Percentiles rank a stretch among this genome's conserved stretches.
These are phyloP conservation scores for Exophiala sp. DNA, from an alignment of 2,329 filamentous ascomycete species.

Conservation along the genomic window DNA sequence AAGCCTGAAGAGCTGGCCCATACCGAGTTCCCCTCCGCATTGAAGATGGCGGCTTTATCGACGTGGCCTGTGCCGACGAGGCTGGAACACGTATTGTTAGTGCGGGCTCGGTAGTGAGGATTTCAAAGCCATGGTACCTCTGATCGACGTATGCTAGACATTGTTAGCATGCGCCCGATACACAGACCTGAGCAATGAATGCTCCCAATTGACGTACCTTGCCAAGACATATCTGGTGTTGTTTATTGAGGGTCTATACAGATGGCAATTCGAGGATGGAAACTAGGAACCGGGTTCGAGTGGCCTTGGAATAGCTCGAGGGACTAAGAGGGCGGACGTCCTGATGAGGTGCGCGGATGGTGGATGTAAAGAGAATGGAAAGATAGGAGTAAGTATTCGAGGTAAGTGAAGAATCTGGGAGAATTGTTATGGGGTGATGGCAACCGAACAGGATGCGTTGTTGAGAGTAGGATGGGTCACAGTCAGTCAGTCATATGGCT, in stretches of 20 bases:
- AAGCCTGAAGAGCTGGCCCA: constrained; percentile 73
- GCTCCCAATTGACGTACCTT: constrained; percentile 20
- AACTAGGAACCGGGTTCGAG: not conserved
- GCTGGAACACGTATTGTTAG: constrained; percentile 46
- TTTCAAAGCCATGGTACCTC: constrained; percentile 15
- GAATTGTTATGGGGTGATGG: constrained; percentile 1
- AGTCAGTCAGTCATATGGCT: not conserved
- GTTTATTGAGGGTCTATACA: constrained; percentile 1
- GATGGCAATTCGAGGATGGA: not conserved
- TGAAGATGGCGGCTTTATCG: constrained; percentile 82
- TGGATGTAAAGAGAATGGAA: not conserved
- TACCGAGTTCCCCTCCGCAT: constrained; percentile 70
- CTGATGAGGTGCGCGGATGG: not conserved
- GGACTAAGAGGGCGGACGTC: not conserved
- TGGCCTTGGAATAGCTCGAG: not conserved
- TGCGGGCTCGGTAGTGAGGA: not conserved
- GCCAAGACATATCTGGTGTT: constrained; percentile 27
- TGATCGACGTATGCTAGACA: constrained; percentile 27
- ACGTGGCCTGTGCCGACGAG: constrained; percentile 75
- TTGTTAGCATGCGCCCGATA: constrained; percentile 2
- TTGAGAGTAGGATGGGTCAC: constrained; percentile 1
- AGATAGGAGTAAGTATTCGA: not conserved
- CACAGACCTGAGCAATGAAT: not conserved
- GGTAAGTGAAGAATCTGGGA: not conserved
- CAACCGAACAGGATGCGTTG: constrained; percentile 4